Percentiles rank a stretch among this genome's conserved stretches.
Conservation (phyloP, 129 eudicot species). For the Flaveria linearis region DNA sequence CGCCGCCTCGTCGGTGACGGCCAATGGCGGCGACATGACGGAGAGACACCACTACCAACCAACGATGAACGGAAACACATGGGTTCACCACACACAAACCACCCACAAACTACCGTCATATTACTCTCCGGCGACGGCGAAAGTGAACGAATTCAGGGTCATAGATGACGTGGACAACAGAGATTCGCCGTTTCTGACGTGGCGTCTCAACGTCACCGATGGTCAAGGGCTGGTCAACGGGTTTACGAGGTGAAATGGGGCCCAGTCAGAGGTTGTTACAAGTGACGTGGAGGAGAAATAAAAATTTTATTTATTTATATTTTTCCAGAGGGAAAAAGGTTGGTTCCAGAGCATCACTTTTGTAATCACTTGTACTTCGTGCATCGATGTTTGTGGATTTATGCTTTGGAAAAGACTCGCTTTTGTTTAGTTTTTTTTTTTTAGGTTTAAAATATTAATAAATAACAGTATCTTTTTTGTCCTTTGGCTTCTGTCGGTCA, state of each 20-base stretch:
- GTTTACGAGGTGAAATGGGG: conserved; percentile 59
- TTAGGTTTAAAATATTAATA: background rate
- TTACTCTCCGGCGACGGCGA: conserved; percentile 45
- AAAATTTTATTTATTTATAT: conserved; percentile 5
- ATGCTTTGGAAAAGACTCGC: conserved; percentile 27
- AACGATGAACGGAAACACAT: conserved; percentile 37
- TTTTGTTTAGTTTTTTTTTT: background rate
- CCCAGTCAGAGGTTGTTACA: background rate
- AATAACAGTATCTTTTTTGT: conserved; percentile 13
- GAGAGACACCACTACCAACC: conserved; percentile 46
- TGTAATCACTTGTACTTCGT: conserved; percentile 31
- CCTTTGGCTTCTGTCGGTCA: conserved; percentile 37
- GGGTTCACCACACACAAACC: conserved; percentile 55
- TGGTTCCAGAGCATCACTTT: conserved; percentile 11
- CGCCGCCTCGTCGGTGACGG: conserved; percentile 57
- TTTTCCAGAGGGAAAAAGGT: conserved; percentile 26
- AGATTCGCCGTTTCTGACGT: conserved; percentile 62
- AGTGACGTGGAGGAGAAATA: conserved; percentile 20
- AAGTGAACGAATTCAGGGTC: conserved; percentile 71
- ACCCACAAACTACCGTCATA: conserved; percentile 60
- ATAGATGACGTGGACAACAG: conserved; percentile 64
- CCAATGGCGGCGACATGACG: conserved; percentile 30
- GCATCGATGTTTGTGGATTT: conserved; percentile 11
- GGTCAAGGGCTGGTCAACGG: conserved; percentile 69
- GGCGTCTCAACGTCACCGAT: conserved; percentile 74